Percentiles rank a stretch among this genome's conserved stretches.
Conservation (phyloP, 257 asterid species). For the Plantago elongata region DNA sequence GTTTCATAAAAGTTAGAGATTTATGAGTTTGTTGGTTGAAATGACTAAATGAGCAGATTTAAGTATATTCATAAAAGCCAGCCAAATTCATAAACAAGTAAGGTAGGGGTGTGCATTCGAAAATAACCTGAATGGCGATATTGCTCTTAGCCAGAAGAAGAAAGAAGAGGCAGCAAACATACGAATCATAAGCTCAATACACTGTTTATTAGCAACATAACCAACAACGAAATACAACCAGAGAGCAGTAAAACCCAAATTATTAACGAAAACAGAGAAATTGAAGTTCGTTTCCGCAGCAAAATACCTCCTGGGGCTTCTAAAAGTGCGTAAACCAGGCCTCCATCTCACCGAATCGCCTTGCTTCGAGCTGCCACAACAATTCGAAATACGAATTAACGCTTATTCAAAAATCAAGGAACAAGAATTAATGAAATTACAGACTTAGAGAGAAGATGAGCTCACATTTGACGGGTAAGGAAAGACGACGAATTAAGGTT, state of each 20-base stretch:
- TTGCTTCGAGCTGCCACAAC: constrained; percentile 34
- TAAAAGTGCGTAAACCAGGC: constrained; percentile 19
- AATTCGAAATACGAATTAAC: background rate
- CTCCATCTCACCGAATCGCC: constrained; percentile 26
- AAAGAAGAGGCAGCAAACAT: no score
- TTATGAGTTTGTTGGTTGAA: no score
- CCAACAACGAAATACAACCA: background rate
- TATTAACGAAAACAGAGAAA: background rate
- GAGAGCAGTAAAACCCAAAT: background rate
- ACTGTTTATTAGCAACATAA: background rate
- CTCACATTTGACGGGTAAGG: constrained; percentile 54
- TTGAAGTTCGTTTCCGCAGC: background rate
- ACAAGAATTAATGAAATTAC: background rate
- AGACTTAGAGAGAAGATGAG: background rate
- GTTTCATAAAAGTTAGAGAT: no score
- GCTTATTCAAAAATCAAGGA: background rate
- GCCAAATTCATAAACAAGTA: no score
- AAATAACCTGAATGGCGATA: no score
- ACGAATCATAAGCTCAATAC: background rate
- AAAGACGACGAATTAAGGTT: constrained; percentile 47
- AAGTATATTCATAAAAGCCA: no score
- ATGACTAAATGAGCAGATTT: no score
- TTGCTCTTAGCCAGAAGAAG: no score
- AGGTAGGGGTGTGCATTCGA: no score
- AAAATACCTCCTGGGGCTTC: constrained; percentile 48